Evolutionary conservation across 768 basidiomycete species (phyloP).

Genomic region (Kondoa subrosea): DNA sequence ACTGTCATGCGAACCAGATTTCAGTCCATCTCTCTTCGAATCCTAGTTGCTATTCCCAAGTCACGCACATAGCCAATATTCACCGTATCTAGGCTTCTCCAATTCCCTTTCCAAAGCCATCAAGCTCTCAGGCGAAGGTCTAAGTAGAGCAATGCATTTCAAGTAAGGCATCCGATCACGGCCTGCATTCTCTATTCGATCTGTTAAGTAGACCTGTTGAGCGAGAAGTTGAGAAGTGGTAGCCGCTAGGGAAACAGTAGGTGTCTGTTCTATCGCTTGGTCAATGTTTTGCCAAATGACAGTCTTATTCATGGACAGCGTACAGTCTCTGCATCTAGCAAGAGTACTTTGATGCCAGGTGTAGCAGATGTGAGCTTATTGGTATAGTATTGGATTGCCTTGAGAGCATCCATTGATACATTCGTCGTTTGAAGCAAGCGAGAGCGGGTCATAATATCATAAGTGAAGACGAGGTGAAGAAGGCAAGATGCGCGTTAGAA

Average conservation of each 20-base stretch:
- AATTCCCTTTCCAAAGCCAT: slow-evolving; percentile 69
- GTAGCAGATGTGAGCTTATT: slow-evolving; percentile 72
- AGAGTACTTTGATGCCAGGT: slow-evolving; percentile 80
- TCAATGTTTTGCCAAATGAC: not conserved
- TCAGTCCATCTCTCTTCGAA: too few relatives aligned
- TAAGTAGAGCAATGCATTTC: slow-evolving; percentile 89
- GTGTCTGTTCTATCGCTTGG: slow-evolving; percentile 42
- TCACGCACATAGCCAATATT: slow-evolving; percentile 97
- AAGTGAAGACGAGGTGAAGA: not conserved
- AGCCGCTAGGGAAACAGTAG: slow-evolving; percentile 81
- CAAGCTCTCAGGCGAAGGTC: slow-evolving; percentile 63
- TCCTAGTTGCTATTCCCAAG: too few relatives aligned
- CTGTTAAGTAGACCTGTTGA: slow-evolving; percentile 94
- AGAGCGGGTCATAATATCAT: not conserved
- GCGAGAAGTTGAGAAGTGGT: slow-evolving; percentile 85
- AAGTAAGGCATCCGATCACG: slow-evolving; percentile 78
- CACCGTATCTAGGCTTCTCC: slow-evolving; percentile 79
- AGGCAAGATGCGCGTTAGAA: not conserved
- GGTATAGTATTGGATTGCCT: slow-evolving; percentile 87
- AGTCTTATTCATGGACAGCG: slow-evolving; percentile 23
- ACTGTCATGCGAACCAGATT: slow-evolving; percentile 40
- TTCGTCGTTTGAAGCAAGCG: too few relatives aligned
- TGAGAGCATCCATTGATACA: slow-evolving; percentile 80
- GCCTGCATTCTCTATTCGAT: slow-evolving; percentile 77
- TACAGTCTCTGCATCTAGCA: slow-evolving; percentile 88